These are phyloP conservation scores for Eimeria maxima DNA, from an alignment of 169 alveolate genomes.

Conservation along the genomic window DNA sequence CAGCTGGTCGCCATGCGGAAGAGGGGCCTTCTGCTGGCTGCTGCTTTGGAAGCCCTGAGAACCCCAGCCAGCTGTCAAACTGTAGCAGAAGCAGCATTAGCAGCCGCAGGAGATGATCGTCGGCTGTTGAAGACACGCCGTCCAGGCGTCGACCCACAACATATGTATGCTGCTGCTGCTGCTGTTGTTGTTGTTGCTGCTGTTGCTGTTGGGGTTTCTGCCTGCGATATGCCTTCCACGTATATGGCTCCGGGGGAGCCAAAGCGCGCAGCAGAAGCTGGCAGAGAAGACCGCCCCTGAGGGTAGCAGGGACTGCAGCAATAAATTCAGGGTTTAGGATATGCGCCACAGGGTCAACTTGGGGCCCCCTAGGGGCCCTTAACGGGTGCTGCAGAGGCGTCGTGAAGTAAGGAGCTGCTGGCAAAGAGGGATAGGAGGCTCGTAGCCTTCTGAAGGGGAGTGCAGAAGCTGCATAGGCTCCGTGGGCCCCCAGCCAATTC, in stretches of 20 bases:
- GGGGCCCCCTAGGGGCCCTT: constrained; percentile 8
- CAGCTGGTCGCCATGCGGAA: not conserved
- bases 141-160: constrained; percentile 26
- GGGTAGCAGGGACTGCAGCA: constrained; percentile 61
- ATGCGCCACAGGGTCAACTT: constrained; percentile 24
- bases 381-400: not conserved
- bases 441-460: not conserved
- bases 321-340: constrained; percentile 15
- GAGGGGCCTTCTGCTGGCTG: not conserved
- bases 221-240: constrained; percentile 37
- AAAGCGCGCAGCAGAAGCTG: constrained; percentile 8
- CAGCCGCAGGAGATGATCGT: constrained; percentile 71
- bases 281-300: constrained; percentile 49
- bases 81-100: constrained; percentile 56
- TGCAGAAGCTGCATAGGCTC: constrained; percentile 39
- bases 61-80: constrained; percentile 76
- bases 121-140: constrained; percentile 55
- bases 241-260: constrained; percentile 2
- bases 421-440: not conserved
- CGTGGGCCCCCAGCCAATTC: constrained; percentile 43
- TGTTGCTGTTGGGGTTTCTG: constrained; percentile 35
- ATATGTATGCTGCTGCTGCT: constrained; percentile 49
- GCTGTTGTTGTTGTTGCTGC: constrained; percentile 55
- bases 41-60: constrained; percentile 42
- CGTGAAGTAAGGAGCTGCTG: not conserved